A percentile compares a stretch with the other conserved stretches of the same genome.
These are phyloP conservation scores for Nepenthes gracilis DNA, from an alignment of 148 eudicot genomes.

Conservation along the genomic window DNA sequence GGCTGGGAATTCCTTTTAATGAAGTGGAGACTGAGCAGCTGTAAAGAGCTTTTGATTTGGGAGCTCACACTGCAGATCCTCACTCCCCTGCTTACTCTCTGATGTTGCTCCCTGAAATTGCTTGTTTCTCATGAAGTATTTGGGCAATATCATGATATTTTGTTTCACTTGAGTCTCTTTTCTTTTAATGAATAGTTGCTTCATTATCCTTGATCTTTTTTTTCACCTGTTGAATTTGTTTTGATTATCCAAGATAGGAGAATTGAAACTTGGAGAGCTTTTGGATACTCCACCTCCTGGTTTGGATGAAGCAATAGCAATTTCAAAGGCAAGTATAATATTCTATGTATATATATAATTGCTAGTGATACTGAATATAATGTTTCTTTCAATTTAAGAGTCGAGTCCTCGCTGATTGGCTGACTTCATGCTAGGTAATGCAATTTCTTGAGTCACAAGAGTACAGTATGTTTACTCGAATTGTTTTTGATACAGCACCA, in stretches of 20 bases:
- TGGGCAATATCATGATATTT: too few relatives aligned
- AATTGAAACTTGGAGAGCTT: constrained; percentile 87
- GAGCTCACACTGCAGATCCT: too few relatives aligned
- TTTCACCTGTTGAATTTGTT: constrained; percentile 1
- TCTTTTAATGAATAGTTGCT: too few relatives aligned
- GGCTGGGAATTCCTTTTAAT: too few relatives aligned
- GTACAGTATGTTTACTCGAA: constrained; percentile 77
- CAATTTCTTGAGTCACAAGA: constrained; percentile 86
- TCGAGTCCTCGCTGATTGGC: constrained; percentile 7
- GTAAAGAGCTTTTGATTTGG: too few relatives aligned
- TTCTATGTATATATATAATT: too few relatives aligned
- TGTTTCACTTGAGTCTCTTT: background rate
- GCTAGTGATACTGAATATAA: background rate
- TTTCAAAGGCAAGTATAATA: constrained; percentile 48
- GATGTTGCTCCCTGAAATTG: too few relatives aligned
- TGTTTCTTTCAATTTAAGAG: background rate
- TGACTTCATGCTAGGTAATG: constrained; percentile 49
- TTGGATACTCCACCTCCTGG: constrained; percentile 98
- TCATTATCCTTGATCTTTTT: background rate
- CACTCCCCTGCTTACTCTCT: too few relatives aligned
- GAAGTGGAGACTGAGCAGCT: too few relatives aligned
- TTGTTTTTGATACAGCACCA: constrained; percentile 93
- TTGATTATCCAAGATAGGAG: constrained; percentile 50
- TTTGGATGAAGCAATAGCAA: constrained; percentile 93
- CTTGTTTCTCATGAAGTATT: too few relatives aligned